A percentile compares a stretch with the other conserved stretches of the same genome.
These are phyloP conservation scores for Salix caprea DNA, from an alignment of 345 rosid genomes.

Conservation along the genomic window DNA sequence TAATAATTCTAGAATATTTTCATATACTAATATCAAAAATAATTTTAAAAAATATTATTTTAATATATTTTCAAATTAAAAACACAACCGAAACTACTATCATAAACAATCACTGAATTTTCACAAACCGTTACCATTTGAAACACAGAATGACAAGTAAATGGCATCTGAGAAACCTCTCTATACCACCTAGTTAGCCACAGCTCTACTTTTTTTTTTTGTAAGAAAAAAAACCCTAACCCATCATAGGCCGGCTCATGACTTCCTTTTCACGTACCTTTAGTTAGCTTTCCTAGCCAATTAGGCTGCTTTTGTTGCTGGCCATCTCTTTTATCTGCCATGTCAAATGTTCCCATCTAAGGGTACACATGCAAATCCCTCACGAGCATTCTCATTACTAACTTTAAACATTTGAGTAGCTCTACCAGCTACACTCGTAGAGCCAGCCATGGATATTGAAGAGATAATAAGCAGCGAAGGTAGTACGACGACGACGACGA, in stretches of 20 bases:
- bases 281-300: constrained; percentile 37
- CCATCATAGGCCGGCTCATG: constrained; percentile 56
- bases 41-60: too few relatives aligned
- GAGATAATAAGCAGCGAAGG: too few relatives aligned
- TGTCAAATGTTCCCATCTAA: constrained; percentile 22
- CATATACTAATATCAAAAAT: too few relatives aligned
- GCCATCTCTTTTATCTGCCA: not conserved
- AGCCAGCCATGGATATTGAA: not conserved
- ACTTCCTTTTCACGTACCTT: constrained; percentile 20
- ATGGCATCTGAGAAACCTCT: constrained; percentile 20
- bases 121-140: constrained; percentile 48
- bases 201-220: not conserved
- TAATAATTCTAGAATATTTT: too few relatives aligned
- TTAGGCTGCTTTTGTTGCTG: not conserved
- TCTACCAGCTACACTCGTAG: not conserved
- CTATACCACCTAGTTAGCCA: not conserved
- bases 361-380: constrained; percentile 22
- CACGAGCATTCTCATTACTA: constrained; percentile 1
- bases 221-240: constrained; percentile 19
- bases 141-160: constrained; percentile 47
- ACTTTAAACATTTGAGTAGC: constrained; percentile 13
- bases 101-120: not conserved
- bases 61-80: too few relatives aligned
- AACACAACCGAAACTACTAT: too few relatives aligned
- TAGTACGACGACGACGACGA: too few relatives aligned